Conservation (phyloP, 176 grass and related monocot species). For the Lolium multiflorum region DNA sequence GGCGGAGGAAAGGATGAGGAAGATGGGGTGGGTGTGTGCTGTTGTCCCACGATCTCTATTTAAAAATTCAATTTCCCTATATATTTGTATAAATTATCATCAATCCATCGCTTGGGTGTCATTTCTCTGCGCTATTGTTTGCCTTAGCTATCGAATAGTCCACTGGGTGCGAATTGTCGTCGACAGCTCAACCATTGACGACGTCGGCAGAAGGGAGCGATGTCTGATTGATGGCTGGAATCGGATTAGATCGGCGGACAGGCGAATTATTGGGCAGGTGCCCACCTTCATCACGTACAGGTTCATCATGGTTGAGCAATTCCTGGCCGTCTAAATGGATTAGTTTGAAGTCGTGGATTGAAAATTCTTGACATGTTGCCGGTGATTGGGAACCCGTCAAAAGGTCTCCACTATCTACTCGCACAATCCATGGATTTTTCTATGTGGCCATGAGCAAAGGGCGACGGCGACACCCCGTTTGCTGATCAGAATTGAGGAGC, state of each 20-base stretch:
- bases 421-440: not conserved
- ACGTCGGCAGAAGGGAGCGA: not conserved
- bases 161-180: constrained; percentile 25
- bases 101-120: not conserved
- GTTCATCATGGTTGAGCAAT: too few relatives aligned
- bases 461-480: not conserved
- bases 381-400: not conserved
- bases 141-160: not conserved
- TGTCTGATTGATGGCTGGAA: not conserved
- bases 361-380: not conserved
- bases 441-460: too few relatives aligned
- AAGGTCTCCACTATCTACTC: not conserved
- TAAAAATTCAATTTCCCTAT: constrained; percentile 35
- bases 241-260: constrained; percentile 23
- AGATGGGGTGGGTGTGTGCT: constrained; percentile 47
- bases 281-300: not conserved
- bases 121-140: not conserved
- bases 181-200: constrained; percentile 48
- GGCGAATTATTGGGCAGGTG: constrained; percentile 32
- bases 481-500: not conserved
- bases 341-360: too few relatives aligned
- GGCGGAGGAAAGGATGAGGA: constrained; percentile 7
- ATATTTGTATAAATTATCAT: constrained; percentile 46
- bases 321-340: not conserved
- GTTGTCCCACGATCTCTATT: constrained; percentile 47